Evolutionary conservation across 371 early-diverging fungal species (phyloP).

Genomic region (Parasitella parasitica): DNA sequence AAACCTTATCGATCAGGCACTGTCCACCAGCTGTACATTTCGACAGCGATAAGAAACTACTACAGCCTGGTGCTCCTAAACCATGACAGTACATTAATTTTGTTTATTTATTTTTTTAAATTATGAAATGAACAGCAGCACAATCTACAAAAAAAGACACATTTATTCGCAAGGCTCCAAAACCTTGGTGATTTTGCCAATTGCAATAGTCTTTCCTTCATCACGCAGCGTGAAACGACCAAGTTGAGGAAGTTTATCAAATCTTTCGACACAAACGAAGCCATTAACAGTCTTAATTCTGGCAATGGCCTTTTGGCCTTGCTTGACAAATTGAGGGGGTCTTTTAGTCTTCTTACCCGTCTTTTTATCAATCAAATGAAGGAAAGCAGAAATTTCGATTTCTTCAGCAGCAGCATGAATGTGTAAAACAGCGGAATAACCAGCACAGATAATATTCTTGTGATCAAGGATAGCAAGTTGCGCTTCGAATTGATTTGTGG

Average conservation of each 20-base stretch:
- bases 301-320: constrained; percentile 84
- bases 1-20: neutral
- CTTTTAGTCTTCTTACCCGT: constrained; percentile 80
- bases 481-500: constrained; percentile 80
- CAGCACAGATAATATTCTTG: constrained; percentile 95
- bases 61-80: too few species aligned
- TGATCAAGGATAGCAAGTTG: constrained; percentile 88
- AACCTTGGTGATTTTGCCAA: constrained; percentile 91
- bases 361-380: constrained; percentile 91
- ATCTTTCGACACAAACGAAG: constrained; percentile 87
- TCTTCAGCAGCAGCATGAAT: constrained; percentile 90
- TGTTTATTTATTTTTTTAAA: neutral
- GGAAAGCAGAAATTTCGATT: constrained; percentile 72
- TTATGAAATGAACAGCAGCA: neutral
- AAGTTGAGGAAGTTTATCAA: constrained; percentile 86
- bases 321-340: constrained; percentile 92
- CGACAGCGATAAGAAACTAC: too few species aligned
- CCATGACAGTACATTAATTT: too few species aligned
- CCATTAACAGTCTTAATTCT: constrained; percentile 75
- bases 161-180: constrained; percentile 29
- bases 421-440: constrained; percentile 91
- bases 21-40: neutral
- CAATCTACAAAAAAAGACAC: neutral
- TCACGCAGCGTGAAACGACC: constrained; percentile 97
- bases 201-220: constrained; percentile 94